Percentiles rank a stretch among this genome's conserved stretches.
These are phyloP conservation scores for Debaryomycetaceae sp. DNA, from an alignment of 1,139 yeast species.

Conservation along the genomic window DNA sequence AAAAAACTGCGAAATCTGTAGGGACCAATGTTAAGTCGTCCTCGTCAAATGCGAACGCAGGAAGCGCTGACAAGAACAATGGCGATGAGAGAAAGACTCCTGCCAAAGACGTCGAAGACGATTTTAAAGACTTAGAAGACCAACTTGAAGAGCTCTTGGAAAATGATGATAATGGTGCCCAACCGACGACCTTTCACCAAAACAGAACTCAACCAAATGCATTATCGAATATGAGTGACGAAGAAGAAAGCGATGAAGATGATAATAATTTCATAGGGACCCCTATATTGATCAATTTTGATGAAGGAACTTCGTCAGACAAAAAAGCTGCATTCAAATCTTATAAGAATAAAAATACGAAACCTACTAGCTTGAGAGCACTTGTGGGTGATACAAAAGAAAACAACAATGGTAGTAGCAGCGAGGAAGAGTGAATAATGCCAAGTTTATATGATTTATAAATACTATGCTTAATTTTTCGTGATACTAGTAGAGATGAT, in stretches of 20 bases:
- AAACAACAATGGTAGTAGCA: constrained; percentile 33
- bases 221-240: constrained; percentile 6
- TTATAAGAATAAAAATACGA: constrained; percentile 10
- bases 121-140: constrained; percentile 44
- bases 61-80: neutral
- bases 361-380: constrained; percentile 41
- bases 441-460: neutral
- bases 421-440: constrained; percentile 33
- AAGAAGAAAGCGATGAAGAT: constrained; percentile 30
- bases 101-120: constrained; percentile 33
- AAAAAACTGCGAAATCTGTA: constrained; percentile 2
- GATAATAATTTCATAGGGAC: constrained; percentile 18
- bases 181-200: neutral
- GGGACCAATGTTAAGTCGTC: neutral
- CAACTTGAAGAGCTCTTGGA: constrained; percentile 43
- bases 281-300: constrained; percentile 19
- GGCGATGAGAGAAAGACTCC: neutral
- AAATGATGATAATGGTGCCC: neutral
- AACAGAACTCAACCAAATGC: neutral
- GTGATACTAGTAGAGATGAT: constrained; percentile 5
- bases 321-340: neutral
- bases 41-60: constrained; percentile 3
- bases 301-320: constrained; percentile 13
- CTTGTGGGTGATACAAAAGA: constrained; percentile 24
- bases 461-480: neutral